A percentile compares a stretch with the other conserved stretches of the same genome.
phyloP scores from a whole-genome alignment of 2,329 filamentous ascomycete species.

The Colletotrichum sp. region DNA sequence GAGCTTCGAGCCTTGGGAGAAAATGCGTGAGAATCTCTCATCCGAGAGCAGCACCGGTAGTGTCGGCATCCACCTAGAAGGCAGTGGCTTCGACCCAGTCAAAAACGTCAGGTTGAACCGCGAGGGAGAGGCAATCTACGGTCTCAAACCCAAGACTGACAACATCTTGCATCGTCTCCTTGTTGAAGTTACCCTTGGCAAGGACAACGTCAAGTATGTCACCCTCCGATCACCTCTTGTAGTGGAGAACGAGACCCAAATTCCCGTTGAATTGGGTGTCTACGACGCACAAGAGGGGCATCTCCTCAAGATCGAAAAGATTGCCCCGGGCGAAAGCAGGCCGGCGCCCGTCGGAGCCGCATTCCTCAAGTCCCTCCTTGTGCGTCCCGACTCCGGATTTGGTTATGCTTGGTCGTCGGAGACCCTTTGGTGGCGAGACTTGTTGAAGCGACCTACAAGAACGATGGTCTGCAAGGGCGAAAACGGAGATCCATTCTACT shows the following conservation, averaged over 20 bases:
- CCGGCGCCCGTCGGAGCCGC: conserved; percentile 92
- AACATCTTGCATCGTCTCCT: conserved; percentile 86
- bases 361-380: conserved; percentile 84
- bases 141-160: conserved; percentile 85
- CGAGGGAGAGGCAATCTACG: conserved; percentile 94
- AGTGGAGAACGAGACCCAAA: conserved; percentile 95
- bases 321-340: conserved; percentile 86
- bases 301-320: conserved; percentile 96
- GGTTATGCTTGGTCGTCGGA: conserved; percentile 96
- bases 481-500: conserved; percentile 90
- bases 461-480: conserved; percentile 91
- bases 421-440: conserved; percentile 88
- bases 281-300: conserved; percentile 88
- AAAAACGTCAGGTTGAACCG: conserved; percentile 88
- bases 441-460: conserved; percentile 82
- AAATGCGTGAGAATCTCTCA: conserved; percentile 91
- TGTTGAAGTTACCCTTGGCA: conserved; percentile 88
- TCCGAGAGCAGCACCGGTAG: conserved; percentile 81
- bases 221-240: conserved; percentile 91
- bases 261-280: conserved; percentile 91
- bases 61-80: conserved; percentile 85
- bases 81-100: conserved; percentile 91
- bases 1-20: conserved; percentile 96
- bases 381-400: conserved; percentile 94
- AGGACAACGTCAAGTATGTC: conserved; percentile 97